Evolutionary conservation across 129 eudicot genomes (phyloP).

Genomic region (Centrapalus pauciflorus): DNA sequence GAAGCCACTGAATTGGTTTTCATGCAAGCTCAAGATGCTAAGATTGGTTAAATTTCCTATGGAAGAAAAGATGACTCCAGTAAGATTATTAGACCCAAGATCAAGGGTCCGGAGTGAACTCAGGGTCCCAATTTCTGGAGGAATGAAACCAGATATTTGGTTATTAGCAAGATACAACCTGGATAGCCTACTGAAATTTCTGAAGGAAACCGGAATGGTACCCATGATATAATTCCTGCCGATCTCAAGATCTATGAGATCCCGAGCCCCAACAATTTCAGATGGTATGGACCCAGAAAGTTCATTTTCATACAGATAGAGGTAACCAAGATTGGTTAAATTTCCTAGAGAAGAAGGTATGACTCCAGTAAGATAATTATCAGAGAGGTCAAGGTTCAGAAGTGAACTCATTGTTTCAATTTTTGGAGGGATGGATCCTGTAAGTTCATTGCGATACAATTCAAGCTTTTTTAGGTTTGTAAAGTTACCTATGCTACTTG

Average conservation of each 20-base stretch:
- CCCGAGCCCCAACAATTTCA: neutral
- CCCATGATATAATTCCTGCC: neutral
- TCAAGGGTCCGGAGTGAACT: too few species aligned
- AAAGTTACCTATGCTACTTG: conserved; percentile 9
- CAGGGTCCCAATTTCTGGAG: too few species aligned
- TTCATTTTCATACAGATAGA: conserved; percentile 10
- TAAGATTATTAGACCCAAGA: neutral
- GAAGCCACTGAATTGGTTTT: neutral
- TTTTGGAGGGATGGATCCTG: conserved; percentile 27
- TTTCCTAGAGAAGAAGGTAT: conserved; percentile 22
- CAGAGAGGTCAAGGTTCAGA: neutral
- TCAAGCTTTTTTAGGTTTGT: neutral
- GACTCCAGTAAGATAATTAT: conserved; percentile 22
- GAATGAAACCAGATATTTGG: conserved; percentile 4
- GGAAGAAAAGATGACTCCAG: neutral
- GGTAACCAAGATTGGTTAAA: neutral
- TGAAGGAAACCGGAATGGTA: conserved; percentile 9
- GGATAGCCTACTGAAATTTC: neutral
- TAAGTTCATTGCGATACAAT: conserved; percentile 19
- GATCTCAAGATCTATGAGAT: neutral
- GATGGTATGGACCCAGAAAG: conserved; percentile 17
- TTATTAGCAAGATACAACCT: neutral
- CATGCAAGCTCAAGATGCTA: neutral
- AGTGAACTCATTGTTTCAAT: neutral
- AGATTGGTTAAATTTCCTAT: conserved; percentile 16